Conservation (phyloP, 163 green algal species). For the Scenedesmus sp. region DNA sequence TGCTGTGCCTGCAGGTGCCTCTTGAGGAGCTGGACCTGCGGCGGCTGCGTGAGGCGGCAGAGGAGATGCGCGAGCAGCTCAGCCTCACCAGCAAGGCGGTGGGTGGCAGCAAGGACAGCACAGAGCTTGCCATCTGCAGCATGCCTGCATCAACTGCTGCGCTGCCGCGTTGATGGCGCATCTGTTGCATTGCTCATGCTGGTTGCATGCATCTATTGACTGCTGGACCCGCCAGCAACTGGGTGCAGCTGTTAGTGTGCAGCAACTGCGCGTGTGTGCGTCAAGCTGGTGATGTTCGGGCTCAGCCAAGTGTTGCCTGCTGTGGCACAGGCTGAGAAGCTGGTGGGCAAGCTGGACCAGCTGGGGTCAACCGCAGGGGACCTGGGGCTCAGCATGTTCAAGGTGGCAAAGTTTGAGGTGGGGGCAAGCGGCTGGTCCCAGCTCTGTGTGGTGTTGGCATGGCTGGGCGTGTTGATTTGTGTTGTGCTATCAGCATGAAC, state of each 20-base stretch:
- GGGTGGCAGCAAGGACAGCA: neutral
- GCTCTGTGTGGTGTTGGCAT: neutral
- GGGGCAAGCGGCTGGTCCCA: neutral
- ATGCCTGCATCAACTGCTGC: neutral
- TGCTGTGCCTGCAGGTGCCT: conserved; percentile 45
- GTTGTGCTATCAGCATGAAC: neutral
- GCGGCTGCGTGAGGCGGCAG: conserved; percentile 43
- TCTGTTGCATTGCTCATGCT: neutral
- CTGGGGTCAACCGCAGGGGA: conserved; percentile 62
- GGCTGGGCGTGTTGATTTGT: neutral
- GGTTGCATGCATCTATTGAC: neutral
- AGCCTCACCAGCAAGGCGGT: conserved; percentile 48
- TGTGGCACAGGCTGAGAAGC: conserved; percentile 62
- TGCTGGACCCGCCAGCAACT: neutral
- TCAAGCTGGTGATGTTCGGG: neutral
- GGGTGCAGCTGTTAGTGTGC: no score
- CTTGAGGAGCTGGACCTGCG: conserved; percentile 57
- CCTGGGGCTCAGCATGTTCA: conserved; percentile 66
- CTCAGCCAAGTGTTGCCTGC: neutral
- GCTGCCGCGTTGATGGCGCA: neutral
- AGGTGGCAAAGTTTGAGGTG: conserved; percentile 70
- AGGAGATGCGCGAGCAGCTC: conserved; percentile 56
- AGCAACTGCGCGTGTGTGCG: no score
- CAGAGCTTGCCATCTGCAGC: neutral
- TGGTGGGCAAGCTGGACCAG: conserved; percentile 63